Conservation (phyloP, 2,329 filamentous ascomycete species). For the Aspergillus hiratsukae region DNA sequence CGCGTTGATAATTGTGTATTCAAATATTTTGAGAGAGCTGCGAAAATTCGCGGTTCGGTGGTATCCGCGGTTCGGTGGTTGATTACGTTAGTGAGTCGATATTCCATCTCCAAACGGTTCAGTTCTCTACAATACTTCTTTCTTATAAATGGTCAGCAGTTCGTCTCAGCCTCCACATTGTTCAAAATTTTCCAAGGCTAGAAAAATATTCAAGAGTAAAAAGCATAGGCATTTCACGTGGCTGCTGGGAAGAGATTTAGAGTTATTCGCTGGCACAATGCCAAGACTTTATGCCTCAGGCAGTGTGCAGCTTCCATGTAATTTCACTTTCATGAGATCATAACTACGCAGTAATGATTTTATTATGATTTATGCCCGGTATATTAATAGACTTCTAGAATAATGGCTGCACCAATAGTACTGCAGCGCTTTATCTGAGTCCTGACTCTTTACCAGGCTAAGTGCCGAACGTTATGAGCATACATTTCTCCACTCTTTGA, state of each 20-base stretch:
- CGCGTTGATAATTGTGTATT: too few relatives aligned
- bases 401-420: neutral
- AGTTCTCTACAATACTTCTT: neutral
- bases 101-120: too few relatives aligned
- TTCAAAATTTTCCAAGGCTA: neutral
- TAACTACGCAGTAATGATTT: neutral
- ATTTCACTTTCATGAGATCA: neutral
- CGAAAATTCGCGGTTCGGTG: too few relatives aligned
- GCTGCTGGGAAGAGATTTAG: neutral
- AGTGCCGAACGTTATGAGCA: too few relatives aligned
- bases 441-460: too few relatives aligned
- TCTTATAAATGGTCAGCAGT: neutral
- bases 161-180: neutral
- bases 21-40: too few relatives aligned
- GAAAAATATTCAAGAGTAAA: neutral
- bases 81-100: too few relatives aligned
- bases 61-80: too few relatives aligned
- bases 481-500: too few relatives aligned
- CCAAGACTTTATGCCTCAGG: neutral
- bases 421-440: too few relatives aligned
- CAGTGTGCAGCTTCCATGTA: neutral
- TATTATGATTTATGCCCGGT: neutral
- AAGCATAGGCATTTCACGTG: neutral
- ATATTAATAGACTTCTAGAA: neutral
- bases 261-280: too few relatives aligned